Percentiles rank a stretch among this genome's conserved stretches.
Evolutionary conservation across 163 green algal species (phyloP).

Genomic region (Chloroidium sp.): DNA sequence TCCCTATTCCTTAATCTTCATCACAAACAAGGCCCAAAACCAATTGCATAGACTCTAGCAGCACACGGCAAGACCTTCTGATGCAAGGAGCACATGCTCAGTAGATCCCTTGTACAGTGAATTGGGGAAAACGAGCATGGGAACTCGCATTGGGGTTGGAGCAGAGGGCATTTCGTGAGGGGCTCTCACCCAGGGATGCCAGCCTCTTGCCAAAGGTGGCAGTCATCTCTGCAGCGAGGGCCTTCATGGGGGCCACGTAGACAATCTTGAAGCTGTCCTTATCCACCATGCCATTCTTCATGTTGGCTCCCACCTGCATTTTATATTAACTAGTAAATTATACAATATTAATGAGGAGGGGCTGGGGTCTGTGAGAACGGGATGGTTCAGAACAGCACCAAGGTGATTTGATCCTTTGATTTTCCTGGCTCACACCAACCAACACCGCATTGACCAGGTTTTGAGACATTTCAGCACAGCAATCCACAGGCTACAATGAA

Average conservation of each 20-base stretch:
- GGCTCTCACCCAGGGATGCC: too few relatives aligned
- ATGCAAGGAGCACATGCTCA: too few relatives aligned
- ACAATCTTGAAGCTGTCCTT: slow-evolving; percentile 88
- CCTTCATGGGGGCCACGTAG: slow-evolving; percentile 99
- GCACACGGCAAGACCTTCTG: too few relatives aligned
- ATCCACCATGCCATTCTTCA: slow-evolving; percentile 74
- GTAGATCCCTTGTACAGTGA: too few relatives aligned
- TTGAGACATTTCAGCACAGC: slow-evolving; percentile 19
- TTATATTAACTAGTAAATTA: slow-evolving; percentile 9
- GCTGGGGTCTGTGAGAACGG: too few relatives aligned
- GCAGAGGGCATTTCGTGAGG: background rate
- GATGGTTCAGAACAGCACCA: background rate
- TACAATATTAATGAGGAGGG: slow-evolving; percentile 14
- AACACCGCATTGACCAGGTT: slow-evolving; percentile 93
- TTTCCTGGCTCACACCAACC: slow-evolving; percentile 96
- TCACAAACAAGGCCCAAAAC: too few relatives aligned
- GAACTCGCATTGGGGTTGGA: too few relatives aligned
- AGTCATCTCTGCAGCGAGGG: slow-evolving; percentile 93
- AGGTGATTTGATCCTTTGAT: slow-evolving; percentile 57
- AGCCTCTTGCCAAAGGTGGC: slow-evolving; percentile 90
- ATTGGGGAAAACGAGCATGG: too few relatives aligned
- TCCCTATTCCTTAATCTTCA: too few relatives aligned
- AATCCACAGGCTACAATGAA: background rate
- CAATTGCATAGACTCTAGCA: too few relatives aligned
- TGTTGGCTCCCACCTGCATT: too few relatives aligned